phyloP scores from a whole-genome alignment of 176 grass and related monocot species.

The Hsuehochloa calcarea region DNA sequence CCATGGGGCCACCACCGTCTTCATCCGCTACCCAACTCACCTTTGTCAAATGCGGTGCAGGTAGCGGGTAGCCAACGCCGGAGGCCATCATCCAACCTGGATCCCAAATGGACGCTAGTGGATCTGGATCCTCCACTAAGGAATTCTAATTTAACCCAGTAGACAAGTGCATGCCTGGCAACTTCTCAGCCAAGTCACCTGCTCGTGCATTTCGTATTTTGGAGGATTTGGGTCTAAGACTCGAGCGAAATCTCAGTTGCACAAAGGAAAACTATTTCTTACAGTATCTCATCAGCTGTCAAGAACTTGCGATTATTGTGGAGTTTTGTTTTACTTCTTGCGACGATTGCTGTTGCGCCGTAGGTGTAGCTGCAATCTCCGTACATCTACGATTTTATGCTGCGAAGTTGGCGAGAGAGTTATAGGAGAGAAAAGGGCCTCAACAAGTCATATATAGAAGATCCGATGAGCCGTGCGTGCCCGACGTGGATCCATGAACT shows the following conservation, averaged over 20 bases:
- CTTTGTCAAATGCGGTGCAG: background rate
- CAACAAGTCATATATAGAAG: background rate
- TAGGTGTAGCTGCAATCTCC: no score
- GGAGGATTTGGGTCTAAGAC: background rate
- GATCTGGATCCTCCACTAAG: slow-evolving; percentile 10
- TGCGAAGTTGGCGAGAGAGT: background rate
- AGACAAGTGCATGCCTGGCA: background rate
- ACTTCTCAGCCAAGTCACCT: background rate
- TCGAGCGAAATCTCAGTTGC: background rate
- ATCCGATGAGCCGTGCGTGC: background rate
- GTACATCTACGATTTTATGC: background rate
- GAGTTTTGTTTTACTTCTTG: no score
- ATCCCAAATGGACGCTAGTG: background rate
- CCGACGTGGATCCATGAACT: slow-evolving; percentile 34
- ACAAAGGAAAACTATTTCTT: no score
- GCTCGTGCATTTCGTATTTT: background rate
- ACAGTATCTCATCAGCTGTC: no score
- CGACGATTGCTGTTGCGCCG: no score
- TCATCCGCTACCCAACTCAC: background rate
- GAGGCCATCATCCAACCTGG: background rate
- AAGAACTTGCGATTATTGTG: background rate
- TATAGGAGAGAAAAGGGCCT: no score
- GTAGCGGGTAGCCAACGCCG: slow-evolving; percentile 14
- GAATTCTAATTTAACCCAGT: background rate
- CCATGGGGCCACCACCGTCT: slow-evolving; percentile 4